phyloP scores from a whole-genome alignment of 768 basidiomycete species.

The Hypholoma fasciculare region DNA sequence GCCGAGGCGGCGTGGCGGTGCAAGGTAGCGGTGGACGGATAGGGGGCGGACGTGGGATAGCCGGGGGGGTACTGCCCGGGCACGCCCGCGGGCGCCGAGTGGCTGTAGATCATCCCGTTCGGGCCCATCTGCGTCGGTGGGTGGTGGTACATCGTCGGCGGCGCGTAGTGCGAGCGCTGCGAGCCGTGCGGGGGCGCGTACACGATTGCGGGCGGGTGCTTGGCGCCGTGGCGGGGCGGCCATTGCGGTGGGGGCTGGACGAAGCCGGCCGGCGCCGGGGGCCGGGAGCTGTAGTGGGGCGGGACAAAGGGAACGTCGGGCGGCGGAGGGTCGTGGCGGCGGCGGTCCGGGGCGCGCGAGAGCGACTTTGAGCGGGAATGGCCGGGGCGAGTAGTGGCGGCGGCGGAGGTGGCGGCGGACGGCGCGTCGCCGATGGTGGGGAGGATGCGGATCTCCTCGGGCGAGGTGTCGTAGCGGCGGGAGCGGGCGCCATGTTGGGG shows the following conservation, averaged over 20 bases:
- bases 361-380: conserved; percentile 48
- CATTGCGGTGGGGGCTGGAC: conserved; percentile 20
- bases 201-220: conserved; percentile 54
- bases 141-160: conserved; percentile 60
- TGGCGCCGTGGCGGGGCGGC: conserved; percentile 25
- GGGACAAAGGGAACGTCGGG: conserved; percentile 22
- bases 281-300: conserved; percentile 15
- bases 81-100: conserved; percentile 46
- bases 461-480: conserved; percentile 27
- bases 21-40: conserved; percentile 29
- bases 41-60: conserved; percentile 34
- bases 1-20: conserved; percentile 33
- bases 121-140: conserved; percentile 47
- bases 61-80: conserved; percentile 42
- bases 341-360: conserved; percentile 36
- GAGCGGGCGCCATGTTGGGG: conserved; percentile 25
- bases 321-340: conserved; percentile 20
- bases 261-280: neutral
- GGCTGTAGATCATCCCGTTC: conserved; percentile 67
- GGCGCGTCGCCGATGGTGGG: conserved; percentile 47
- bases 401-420: conserved; percentile 30
- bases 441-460: conserved; percentile 65
- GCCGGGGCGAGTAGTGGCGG: conserved; percentile 22
- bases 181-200: conserved; percentile 57
- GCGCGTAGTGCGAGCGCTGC: conserved; percentile 51